Conservation (phyloP, 1,139 yeast genomes). For the Debaryomycetaceae sp. region DNA sequence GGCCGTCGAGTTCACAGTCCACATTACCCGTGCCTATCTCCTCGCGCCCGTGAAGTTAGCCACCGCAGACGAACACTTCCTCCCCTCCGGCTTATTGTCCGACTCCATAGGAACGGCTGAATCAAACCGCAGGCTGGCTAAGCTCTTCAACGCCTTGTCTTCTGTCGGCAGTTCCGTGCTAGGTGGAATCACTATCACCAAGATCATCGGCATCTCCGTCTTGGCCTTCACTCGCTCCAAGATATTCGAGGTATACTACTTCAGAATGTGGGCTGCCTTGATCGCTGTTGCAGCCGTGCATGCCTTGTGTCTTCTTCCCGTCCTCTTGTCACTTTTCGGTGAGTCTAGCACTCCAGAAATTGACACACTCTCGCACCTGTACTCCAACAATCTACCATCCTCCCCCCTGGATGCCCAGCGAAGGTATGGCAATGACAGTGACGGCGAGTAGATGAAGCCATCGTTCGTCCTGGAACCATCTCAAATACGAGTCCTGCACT, state of each 20-base stretch:
- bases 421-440: background rate
- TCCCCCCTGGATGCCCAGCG: background rate
- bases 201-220: slow-evolving; percentile 81
- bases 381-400: background rate
- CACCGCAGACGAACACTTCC: slow-evolving; percentile 1
- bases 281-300: slow-evolving; percentile 76
- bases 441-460: background rate
- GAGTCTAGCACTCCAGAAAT: background rate
- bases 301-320: slow-evolving; percentile 75
- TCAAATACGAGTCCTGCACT: background rate
- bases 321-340: slow-evolving; percentile 63
- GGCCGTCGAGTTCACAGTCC: slow-evolving; percentile 91
- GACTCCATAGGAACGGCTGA: slow-evolving; percentile 2
- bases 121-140: slow-evolving; percentile 21
- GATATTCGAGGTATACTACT: slow-evolving; percentile 87
- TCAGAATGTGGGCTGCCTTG: slow-evolving; percentile 92
- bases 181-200: slow-evolving; percentile 87
- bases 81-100: background rate
- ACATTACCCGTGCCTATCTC: slow-evolving; percentile 76
- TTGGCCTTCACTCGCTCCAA: slow-evolving; percentile 82
- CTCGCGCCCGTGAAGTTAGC: slow-evolving; percentile 3
- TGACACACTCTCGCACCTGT: background rate
- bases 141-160: slow-evolving; percentile 56
- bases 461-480: too few relatives aligned
- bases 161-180: slow-evolving; percentile 85